Evolutionary conservation across 768 basidiomycete species (phyloP), one percentile per base, ranked within the genome.

Genomic region (Tylopilus felleus): DNA sequence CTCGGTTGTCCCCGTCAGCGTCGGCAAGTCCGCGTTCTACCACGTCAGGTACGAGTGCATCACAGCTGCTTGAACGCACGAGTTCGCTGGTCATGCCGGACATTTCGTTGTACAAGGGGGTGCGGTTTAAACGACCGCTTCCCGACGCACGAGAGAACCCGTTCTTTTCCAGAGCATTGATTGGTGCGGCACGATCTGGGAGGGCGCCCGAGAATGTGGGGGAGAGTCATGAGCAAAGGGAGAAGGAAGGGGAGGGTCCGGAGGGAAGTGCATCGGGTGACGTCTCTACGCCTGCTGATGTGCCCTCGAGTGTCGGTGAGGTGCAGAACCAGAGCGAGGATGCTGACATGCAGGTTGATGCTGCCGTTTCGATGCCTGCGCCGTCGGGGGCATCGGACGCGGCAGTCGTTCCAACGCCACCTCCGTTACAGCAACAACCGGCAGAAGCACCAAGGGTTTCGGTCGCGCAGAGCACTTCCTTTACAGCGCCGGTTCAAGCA

Each of bases 111-210:
- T 68, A 62, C 49, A 54, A 52, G 42, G 51, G 60, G 1, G 39
- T 64, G 2, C 56, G 67, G 45, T 67, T 62, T 44, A 68, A 53
- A 42, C 60, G 67, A 8, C 40, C 56, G 6, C 29, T 39, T 23
- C 46, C 35, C 0, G 57, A 57, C 21, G 39, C 27, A 23, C 35
- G 60, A 7, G 60, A 60, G 13, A 62, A 60, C 14, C 5, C 62
- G 4, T 69, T 67, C 52, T 67, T 66, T 41, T 67, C 66, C 22
- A 57, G 66, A 22, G 66, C 53, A 8, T 35, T 68, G 54, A 42
- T 5, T 21, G 36, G 59, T 10, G 27, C 13, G 7, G 7, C 16
- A 3, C 49, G 47, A 8, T 17, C 55, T 41, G 23, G 9, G 14
- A 60, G 55, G 1, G 47, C 25, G 5, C 28, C 31, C 3, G 31